Conservation (phyloP, 306 rosid species). For the Datisca glomerata region DNA sequence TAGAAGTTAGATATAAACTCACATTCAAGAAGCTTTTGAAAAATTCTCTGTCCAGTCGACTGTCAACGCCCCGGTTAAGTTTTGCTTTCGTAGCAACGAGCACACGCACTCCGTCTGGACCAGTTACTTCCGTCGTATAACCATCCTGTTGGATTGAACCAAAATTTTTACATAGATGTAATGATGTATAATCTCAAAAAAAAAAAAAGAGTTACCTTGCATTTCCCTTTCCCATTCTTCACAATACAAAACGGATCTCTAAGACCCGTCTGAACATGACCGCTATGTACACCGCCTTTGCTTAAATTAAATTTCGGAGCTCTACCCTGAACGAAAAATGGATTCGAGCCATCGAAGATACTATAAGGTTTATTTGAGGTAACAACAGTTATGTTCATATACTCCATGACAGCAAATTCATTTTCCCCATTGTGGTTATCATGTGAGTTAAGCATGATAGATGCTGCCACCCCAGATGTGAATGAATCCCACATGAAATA, state of each 20-base stretch:
- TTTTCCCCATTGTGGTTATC: constrained; percentile 41
- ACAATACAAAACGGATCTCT: constrained; percentile 68
- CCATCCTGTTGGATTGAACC: constrained; percentile 56
- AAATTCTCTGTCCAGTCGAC: constrained; percentile 59
- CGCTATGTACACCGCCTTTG: constrained; percentile 77
- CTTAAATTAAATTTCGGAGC: constrained; percentile 49
- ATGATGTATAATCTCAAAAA: no score
- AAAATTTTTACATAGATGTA: background rate
- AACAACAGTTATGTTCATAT: constrained; percentile 71
- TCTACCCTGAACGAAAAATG: constrained; percentile 42
- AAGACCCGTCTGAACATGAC: constrained; percentile 76
- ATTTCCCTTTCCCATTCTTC: constrained; percentile 65
- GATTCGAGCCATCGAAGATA: constrained; percentile 70
- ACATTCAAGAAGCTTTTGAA: constrained; percentile 63
- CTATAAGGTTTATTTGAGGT: constrained; percentile 91
- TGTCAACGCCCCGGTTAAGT: constrained; percentile 32
- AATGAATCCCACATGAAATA: constrained; percentile 95
- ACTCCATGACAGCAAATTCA: constrained; percentile 80
- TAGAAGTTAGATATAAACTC: constrained; percentile 9
- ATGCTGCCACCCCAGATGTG: constrained; percentile 63
- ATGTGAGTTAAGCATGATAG: constrained; percentile 57
- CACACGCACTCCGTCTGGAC: constrained; percentile 48
- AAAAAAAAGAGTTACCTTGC: constrained; percentile 68
- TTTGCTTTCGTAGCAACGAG: constrained; percentile 88
- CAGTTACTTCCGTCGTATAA: constrained; percentile 51